Evolutionary conservation across 768 basidiomycete genomes (phyloP).

Genomic region (Mrakia gelida): DNA sequence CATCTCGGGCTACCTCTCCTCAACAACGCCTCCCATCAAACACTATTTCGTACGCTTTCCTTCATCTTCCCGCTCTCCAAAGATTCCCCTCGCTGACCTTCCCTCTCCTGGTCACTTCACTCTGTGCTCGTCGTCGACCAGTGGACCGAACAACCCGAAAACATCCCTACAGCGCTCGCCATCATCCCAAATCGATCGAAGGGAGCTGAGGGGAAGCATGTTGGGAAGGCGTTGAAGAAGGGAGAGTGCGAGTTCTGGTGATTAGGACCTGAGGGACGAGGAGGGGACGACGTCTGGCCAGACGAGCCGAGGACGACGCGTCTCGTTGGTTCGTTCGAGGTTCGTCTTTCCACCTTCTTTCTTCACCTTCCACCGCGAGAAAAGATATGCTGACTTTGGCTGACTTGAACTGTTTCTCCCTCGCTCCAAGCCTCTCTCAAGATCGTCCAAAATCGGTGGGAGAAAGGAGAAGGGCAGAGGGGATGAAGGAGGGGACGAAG

Average conservation of each 20-base stretch:
- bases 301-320: neutral
- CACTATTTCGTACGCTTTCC: constrained; percentile 41
- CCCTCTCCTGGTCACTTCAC: neutral
- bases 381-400: too few species aligned
- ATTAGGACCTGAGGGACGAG: neutral
- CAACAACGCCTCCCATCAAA: constrained; percentile 34
- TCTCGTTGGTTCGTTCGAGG: neutral
- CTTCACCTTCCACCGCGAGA: too few species aligned
- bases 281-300: neutral
- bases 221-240: neutral
- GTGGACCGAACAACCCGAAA: constrained; percentile 46
- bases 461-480: too few species aligned
- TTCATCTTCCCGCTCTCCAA: too few species aligned
- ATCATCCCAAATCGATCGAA: constrained; percentile 41
- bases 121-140: neutral
- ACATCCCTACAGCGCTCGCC: constrained; percentile 43
- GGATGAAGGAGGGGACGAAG: too few species aligned
- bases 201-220: constrained; percentile 6
- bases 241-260: constrained; percentile 11
- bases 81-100: neutral
- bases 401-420: too few species aligned
- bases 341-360: too few species aligned
- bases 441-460: too few species aligned
- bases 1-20: constrained; percentile 35
- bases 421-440: too few species aligned